These are phyloP conservation scores for Pythium dissotocum DNA, from an alignment of 352 stramenopile genomes.

Conservation along the genomic window DNA sequence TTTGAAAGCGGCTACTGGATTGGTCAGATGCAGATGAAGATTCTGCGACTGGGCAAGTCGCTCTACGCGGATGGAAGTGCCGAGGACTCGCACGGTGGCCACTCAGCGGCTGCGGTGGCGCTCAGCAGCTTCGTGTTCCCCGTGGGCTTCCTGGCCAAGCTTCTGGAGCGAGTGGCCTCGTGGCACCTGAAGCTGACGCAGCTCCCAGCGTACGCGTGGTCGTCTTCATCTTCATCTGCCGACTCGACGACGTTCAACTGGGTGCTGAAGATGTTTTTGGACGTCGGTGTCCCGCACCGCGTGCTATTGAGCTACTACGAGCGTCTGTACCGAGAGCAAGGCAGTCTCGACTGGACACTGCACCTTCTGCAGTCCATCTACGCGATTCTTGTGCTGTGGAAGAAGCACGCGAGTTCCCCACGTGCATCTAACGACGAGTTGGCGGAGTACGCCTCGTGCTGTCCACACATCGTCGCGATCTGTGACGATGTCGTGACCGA, in stretches of 20 bases:
- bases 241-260: conserved; percentile 78
- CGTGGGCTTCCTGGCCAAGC: conserved; percentile 68
- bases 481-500: conserved; percentile 84
- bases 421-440: conserved; percentile 66
- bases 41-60: conserved; percentile 73
- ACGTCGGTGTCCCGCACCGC: conserved; percentile 76
- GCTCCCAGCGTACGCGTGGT: conserved; percentile 39
- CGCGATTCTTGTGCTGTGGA: conserved; percentile 77
- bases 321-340: conserved; percentile 72
- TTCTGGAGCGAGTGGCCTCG: conserved; percentile 73
- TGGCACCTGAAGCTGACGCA: conserved; percentile 77
- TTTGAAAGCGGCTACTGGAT: conserved; percentile 85
- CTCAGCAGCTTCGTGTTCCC: conserved; percentile 71
- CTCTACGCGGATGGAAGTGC: conserved; percentile 64
- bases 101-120: conserved; percentile 25
- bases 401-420: conserved; percentile 75
- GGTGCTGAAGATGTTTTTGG: conserved; percentile 80
- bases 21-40: conserved; percentile 74
- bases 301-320: conserved; percentile 80
- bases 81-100: conserved; percentile 38
- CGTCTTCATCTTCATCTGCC: conserved; percentile 42
- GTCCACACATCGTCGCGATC: conserved; percentile 74
- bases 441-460: conserved; percentile 75
- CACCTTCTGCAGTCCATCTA: conserved; percentile 80
- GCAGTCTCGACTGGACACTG: conserved; percentile 59